A percentile compares a stretch with the other conserved stretches of the same genome.
Evolutionary conservation across 306 rosid genomes (phyloP).

Genomic region (Mucuna pruriens): DNA sequence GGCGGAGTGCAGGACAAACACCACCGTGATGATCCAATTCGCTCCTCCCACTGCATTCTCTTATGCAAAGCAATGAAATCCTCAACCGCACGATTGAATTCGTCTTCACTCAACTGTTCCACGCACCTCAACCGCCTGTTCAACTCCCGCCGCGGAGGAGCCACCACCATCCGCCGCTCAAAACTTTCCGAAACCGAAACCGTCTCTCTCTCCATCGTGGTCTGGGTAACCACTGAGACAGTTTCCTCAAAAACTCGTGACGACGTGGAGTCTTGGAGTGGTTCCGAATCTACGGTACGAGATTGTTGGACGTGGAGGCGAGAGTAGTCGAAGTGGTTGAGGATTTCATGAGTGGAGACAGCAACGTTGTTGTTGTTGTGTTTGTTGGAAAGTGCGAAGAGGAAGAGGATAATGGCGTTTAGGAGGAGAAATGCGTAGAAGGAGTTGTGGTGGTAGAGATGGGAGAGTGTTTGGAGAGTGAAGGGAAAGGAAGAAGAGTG

Average conservation of each 20-base stretch:
- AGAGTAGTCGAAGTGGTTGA: neutral
- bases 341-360: no score
- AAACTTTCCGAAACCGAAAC: slow-evolving; percentile 53
- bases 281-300: neutral
- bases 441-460: slow-evolving; percentile 32
- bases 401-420: slow-evolving; percentile 49
- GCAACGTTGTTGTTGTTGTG: no score
- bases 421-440: slow-evolving; percentile 55
- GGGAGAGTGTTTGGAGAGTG: neutral
- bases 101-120: slow-evolving; percentile 66
- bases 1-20: neutral
- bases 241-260: slow-evolving; percentile 14
- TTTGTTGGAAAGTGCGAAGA: slow-evolving; percentile 50
- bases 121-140: slow-evolving; percentile 25
- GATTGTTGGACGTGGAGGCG: slow-evolving; percentile 1
- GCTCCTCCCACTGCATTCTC: slow-evolving; percentile 49
- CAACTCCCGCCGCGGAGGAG: neutral
- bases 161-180: slow-evolving; percentile 33
- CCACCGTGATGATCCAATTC: neutral
- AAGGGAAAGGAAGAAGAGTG: slow-evolving; percentile 45
- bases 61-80: slow-evolving; percentile 63
- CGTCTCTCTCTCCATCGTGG: neutral
- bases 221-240: slow-evolving; percentile 41
- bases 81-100: slow-evolving; percentile 61
- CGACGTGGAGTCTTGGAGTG: no score